phyloP scores from a whole-genome alignment of 108 stramenopile genomes.

The Schizochytrium sp. region DNA sequence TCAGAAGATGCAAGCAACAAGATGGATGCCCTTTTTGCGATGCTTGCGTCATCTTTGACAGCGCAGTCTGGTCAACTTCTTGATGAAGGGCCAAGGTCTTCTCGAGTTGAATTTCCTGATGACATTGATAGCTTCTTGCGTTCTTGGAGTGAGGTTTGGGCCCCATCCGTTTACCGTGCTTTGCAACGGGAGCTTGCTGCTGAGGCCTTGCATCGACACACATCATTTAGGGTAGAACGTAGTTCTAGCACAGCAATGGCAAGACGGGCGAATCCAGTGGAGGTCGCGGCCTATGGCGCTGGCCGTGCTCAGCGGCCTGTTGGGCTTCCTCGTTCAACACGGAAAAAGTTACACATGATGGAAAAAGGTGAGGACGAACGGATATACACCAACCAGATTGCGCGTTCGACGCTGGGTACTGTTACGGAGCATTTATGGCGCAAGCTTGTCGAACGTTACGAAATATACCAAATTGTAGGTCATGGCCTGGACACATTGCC shows the following conservation, averaged over 20 bases:
- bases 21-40: conserved; percentile 25
- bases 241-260: conserved; percentile 33
- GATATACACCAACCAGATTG: conserved; percentile 23
- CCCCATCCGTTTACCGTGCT: conserved; percentile 12
- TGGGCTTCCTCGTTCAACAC: neutral
- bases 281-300: conserved; percentile 36
- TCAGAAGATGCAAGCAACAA: neutral
- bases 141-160: neutral
- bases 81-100: neutral
- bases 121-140: neutral
- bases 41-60: neutral
- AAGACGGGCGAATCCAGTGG: conserved; percentile 38
- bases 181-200: conserved; percentile 41
- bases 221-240: neutral
- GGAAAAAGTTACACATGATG: neutral
- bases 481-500: neutral
- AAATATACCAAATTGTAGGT: neutral
- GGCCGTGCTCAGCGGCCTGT: neutral
- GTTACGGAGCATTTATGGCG: neutral
- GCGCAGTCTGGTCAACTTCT: neutral
- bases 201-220: conserved; percentile 35
- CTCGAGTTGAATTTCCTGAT: neutral
- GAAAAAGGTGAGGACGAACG: conserved; percentile 34
- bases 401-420: neutral
- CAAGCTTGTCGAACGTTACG: conserved; percentile 31